Conservation (phyloP, 2,329 filamentous ascomycete genomes). For the Ambrosiella xylebori region DNA sequence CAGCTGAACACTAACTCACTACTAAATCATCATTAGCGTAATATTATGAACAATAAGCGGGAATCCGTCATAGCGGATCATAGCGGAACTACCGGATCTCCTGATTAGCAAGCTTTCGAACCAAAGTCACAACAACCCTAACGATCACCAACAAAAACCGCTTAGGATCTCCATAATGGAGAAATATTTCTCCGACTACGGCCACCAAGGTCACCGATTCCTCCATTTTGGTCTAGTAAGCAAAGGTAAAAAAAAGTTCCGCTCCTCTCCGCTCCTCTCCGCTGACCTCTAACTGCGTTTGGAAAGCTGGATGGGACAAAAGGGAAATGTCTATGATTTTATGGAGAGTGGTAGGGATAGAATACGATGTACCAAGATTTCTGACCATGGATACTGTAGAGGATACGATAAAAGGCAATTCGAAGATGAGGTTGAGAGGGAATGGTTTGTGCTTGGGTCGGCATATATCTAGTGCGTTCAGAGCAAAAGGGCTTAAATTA, state of each 20-base stretch:
- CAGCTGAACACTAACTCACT: too few relatives aligned
- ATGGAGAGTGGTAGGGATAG: neutral
- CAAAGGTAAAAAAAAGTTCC: neutral
- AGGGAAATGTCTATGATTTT: neutral
- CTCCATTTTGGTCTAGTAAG: neutral
- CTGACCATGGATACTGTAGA: neutral
- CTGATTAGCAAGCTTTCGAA: too few relatives aligned
- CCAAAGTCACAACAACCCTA: too few relatives aligned
- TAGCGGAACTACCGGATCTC: too few relatives aligned
- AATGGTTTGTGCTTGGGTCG: too few relatives aligned
- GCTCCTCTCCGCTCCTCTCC: conserved; percentile 2
- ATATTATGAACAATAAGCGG: too few relatives aligned
- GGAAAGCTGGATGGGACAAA: neutral
- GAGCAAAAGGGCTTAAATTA: too few relatives aligned
- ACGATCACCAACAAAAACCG: too few relatives aligned
- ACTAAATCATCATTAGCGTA: too few relatives aligned
- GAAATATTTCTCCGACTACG: neutral
- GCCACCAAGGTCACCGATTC: neutral
- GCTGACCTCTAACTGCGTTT: neutral
- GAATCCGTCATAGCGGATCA: too few relatives aligned
- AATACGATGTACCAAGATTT: neutral
- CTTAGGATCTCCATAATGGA: neutral
- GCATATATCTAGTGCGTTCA: too few relatives aligned
- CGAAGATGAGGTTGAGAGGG: neutral
- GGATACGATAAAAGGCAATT: neutral